Evolutionary conservation across 2,329 filamentous ascomycete species (phyloP).

Genomic region (Botrytis medusae): DNA sequence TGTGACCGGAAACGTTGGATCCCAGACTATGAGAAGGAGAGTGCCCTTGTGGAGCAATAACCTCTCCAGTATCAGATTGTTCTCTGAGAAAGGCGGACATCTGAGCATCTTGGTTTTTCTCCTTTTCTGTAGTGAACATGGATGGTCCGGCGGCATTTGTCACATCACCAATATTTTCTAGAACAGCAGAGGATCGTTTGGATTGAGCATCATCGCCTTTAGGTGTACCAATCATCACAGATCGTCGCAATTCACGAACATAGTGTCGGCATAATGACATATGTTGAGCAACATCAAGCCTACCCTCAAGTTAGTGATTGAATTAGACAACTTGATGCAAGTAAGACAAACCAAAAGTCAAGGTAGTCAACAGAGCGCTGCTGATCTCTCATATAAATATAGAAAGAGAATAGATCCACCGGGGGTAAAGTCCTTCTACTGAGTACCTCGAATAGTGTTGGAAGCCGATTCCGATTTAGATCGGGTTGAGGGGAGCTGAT

Average conservation of each 20-base stretch:
- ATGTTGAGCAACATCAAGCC: conserved; percentile 98
- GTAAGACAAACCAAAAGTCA: conserved; percentile 77
- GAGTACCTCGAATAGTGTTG: conserved; percentile 92
- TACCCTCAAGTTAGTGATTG: conserved; percentile 43
- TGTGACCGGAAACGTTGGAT: conserved; percentile 31
- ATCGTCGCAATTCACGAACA: conserved; percentile 89
- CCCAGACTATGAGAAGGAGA: conserved; percentile 51
- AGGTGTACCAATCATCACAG: conserved; percentile 88
- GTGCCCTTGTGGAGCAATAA: conserved; percentile 45
- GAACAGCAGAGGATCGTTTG: conserved; percentile 78
- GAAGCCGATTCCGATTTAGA: conserved; percentile 75
- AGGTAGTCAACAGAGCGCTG: conserved; percentile 97
- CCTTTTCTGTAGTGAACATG: conserved; percentile 66
- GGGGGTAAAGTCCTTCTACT: conserved; percentile 92
- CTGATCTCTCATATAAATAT: conserved; percentile 99
- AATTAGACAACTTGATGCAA: neutral
- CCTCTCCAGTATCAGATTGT: conserved; percentile 52
- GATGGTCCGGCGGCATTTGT: conserved; percentile 58
- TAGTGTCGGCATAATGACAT: conserved; percentile 98
- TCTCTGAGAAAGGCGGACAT: conserved; percentile 87
- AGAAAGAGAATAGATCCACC: conserved; percentile 97
- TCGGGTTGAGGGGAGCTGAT: conserved; percentile 57
- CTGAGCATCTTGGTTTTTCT: conserved; percentile 80
- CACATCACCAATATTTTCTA: conserved; percentile 72
- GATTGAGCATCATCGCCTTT: conserved; percentile 76